These are phyloP conservation scores for apple (Malus domestica) DNA, from an alignment of 306 rosid species.

Conservation along the genomic window DNA sequence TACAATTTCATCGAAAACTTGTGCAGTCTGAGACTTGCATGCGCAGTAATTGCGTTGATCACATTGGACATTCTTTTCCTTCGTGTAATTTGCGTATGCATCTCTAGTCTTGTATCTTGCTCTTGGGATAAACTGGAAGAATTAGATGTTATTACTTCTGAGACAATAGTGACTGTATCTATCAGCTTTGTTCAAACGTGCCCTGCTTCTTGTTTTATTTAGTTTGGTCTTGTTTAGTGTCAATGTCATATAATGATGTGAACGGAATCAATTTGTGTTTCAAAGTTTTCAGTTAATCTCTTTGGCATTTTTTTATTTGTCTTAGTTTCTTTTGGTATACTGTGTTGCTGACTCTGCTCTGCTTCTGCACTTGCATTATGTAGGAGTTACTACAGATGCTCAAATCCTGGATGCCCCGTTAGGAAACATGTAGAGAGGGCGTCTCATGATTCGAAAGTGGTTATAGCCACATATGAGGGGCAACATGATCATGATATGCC, in stretches of 20 bases:
- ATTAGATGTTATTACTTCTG: neutral
- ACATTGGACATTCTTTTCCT: neutral
- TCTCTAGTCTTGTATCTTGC: neutral
- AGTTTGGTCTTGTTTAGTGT: neutral
- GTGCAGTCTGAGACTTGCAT: neutral
- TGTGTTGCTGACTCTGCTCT: slow-evolving; percentile 11
- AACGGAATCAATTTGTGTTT: neutral
- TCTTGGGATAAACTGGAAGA: neutral
- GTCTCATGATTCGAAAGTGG: slow-evolving; percentile 52
- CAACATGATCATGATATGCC: slow-evolving; percentile 68
- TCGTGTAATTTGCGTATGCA: neutral
- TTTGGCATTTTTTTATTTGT: neutral
- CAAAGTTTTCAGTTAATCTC: neutral
- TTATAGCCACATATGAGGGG: slow-evolving; percentile 78
- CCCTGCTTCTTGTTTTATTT: neutral
- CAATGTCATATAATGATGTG: neutral
- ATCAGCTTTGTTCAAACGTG: neutral
- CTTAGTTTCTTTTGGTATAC: neutral
- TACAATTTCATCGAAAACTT: neutral
- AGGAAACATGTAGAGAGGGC: slow-evolving; percentile 91
- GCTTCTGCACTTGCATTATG: slow-evolving; percentile 21
- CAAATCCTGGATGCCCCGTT: slow-evolving; percentile 76
- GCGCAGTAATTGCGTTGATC: neutral
- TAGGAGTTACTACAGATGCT: slow-evolving; percentile 95
- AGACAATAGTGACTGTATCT: neutral